Evolutionary conservation across 2,329 filamentous ascomycete genomes (phyloP).

Genomic region (Incumbomyces lentus): DNA sequence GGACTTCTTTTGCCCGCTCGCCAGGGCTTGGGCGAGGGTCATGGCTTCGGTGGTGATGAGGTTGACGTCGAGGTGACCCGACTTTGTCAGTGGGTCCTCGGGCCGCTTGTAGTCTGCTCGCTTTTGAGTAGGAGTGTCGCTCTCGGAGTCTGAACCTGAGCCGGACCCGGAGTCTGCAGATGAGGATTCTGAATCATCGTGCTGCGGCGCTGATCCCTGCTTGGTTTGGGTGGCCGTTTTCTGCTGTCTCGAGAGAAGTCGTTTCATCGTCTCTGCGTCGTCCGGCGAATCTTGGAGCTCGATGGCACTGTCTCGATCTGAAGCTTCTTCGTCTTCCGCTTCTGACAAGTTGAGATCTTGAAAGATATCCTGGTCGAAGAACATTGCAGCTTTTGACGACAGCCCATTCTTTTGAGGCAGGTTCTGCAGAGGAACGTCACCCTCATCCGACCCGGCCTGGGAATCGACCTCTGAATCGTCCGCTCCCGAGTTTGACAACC

Average conservation of each 20-base stretch:
- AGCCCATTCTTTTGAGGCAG: slow-evolving; percentile 41
- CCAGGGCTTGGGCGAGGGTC: slow-evolving; percentile 88
- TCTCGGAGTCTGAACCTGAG: slow-evolving; percentile 29
- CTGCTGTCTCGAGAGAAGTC: slow-evolving; percentile 19
- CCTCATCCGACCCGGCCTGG: slow-evolving; percentile 24
- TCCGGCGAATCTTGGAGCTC: slow-evolving; percentile 25
- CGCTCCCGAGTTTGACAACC: slow-evolving; percentile 63
- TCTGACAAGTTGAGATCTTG: slow-evolving; percentile 63
- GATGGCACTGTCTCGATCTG: slow-evolving; percentile 30
- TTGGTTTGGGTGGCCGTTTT: slow-evolving; percentile 10
- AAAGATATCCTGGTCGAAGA: slow-evolving; percentile 95
- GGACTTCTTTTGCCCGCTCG: slow-evolving; percentile 70
- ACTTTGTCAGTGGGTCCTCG: slow-evolving; percentile 31
- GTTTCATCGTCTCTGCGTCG: slow-evolving; percentile 14
- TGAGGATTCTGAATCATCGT: neutral
- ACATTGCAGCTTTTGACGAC: slow-evolving; percentile 75
- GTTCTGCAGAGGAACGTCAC: slow-evolving; percentile 17
- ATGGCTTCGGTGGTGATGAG: slow-evolving; percentile 99
- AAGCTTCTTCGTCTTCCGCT: slow-evolving; percentile 41
- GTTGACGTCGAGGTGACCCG: slow-evolving; percentile 64
- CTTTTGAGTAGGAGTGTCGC: slow-evolving; percentile 24
- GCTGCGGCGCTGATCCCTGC: slow-evolving; percentile 11
- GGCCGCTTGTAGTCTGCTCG: slow-evolving; percentile 5
- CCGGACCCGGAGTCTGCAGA: too few species aligned
- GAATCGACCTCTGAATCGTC: slow-evolving; percentile 42